Conservation (phyloP, 2,329 filamentous ascomycete species). For the Chaetomiaceae sp. region DNA sequence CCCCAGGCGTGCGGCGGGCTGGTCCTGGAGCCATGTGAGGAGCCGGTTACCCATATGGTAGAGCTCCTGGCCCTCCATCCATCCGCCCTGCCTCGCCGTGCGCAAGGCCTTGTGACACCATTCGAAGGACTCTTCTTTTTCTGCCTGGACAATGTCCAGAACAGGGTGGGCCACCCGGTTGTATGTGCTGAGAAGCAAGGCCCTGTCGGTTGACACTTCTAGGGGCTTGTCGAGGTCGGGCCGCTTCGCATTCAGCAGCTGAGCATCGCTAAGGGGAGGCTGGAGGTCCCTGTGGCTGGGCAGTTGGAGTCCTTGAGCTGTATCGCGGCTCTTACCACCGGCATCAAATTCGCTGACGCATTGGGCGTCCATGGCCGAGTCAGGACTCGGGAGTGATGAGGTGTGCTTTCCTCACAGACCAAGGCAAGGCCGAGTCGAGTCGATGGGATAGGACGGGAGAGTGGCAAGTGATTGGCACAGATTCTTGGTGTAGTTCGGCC, state of each 20-base stretch:
- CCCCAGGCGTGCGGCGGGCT: slow-evolving; percentile 2
- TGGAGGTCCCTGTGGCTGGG: background rate
- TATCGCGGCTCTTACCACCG: too few species aligned
- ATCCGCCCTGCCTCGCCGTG: background rate
- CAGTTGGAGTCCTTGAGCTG: too few species aligned
- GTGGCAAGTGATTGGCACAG: too few species aligned
- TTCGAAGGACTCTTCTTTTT: background rate
- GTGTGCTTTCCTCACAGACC: too few species aligned
- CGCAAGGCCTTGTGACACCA: slow-evolving; percentile 9
- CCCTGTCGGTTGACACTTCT: too few species aligned
- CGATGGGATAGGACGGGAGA: too few species aligned
- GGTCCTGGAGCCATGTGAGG: slow-evolving; percentile 3
- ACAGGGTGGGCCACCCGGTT: background rate
- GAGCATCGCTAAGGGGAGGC: background rate
- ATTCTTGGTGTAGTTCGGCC: too few species aligned
- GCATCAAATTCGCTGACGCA: too few species aligned
- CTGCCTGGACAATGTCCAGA: background rate
- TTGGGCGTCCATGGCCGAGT: too few species aligned
- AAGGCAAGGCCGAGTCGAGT: too few species aligned
- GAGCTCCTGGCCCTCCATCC: background rate
- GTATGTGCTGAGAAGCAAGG: background rate
- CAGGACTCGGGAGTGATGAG: too few species aligned
- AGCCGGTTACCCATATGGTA: slow-evolving; percentile 3
- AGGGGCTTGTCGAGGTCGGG: background rate
- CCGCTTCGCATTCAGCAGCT: background rate